Evolutionary conservation across 306 rosid genomes (phyloP), one percentile per base, ranked within the genome.

Genomic region (Cicer arietinum): DNA sequence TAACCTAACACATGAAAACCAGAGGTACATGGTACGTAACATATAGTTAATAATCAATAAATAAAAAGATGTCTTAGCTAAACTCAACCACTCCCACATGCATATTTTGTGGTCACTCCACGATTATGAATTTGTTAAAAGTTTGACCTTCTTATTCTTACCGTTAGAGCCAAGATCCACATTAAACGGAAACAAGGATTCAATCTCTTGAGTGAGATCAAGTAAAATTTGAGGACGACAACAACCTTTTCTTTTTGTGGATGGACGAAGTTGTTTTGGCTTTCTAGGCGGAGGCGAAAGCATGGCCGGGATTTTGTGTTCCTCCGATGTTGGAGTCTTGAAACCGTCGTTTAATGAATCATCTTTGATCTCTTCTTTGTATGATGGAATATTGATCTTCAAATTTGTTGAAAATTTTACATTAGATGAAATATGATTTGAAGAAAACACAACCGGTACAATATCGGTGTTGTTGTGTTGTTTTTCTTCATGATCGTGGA

Each of bases 251-350:
- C 89, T 69, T 68, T 92, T 92, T 66, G 11, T 75, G 22, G 76
- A 17, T 6, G 82, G 81, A 10, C 18, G 46, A 1, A 86, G 18
- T 37, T 39, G 46, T 77, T 87, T 90, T n/a, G 87, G 88, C 75
- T 90, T 90, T 77, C 86, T 84, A 8, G 96, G 96, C 46, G 96
- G 90, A 68, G 86, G 85, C 3, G 97, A 96, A n/a, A 74, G 78
- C 13, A 4, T 30, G 37, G 20, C 60, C 2, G 79, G 87, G 62
- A 87, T 87, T 47, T 67, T 85, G 76, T 80, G 84, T n/a, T 85
- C 87, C 40, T 13, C 12, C 5, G 88, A 75, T 1, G 89, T 92
- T 10, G 96, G 97, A 74, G 97, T 92, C 86, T 80, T 87, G 84
- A 87, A 67, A 35, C 93, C 96, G 3, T 85, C 89, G 4, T 54